Conservation (phyloP, 352 stramenopile species). For the Thalassiosira hispida region DNA sequence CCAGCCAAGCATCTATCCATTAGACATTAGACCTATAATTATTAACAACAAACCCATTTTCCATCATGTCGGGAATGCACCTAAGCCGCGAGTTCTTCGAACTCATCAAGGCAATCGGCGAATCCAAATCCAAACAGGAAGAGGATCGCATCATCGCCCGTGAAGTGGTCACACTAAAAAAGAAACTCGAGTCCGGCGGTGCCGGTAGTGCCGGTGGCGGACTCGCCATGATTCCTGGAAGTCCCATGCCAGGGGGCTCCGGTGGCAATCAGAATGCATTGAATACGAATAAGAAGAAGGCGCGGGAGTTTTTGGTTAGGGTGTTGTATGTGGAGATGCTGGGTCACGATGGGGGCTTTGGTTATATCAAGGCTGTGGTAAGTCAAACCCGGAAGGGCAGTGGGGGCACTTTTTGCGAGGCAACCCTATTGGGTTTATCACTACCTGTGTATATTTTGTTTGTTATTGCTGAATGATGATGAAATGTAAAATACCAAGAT, state of each 20-base stretch:
- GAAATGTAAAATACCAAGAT: conserved; percentile 54
- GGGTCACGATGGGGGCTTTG: conserved; percentile 99
- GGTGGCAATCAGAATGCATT: conserved; percentile 47
- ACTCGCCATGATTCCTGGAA: conserved; percentile 46
- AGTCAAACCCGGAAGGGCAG: too few species aligned
- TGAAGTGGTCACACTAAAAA: conserved; percentile 95
- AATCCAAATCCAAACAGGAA: conserved; percentile 99
- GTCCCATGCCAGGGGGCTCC: conserved; percentile 14
- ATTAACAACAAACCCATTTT: conserved; percentile 13
- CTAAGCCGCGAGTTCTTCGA: conserved; percentile 99
- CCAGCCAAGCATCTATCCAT: too few species aligned
- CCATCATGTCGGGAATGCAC: conserved; percentile 77
- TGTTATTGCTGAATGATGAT: conserved; percentile 38
- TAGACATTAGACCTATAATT: too few species aligned
- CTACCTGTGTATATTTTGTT: background rate
- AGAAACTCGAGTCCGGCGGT: conserved; percentile 88
- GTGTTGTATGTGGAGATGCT: conserved; percentile 99
- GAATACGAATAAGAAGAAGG: conserved; percentile 90
- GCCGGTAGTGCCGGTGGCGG: conserved; percentile 14
- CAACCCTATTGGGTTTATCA: background rate
- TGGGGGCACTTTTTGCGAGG: background rate
- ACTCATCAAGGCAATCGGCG: conserved; percentile 99
- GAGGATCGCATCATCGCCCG: conserved; percentile 99
- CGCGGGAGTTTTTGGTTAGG: conserved; percentile 98
- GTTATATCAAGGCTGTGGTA: conserved; percentile 91